Percentiles rank a stretch among this genome's conserved stretches.
phyloP scores from a whole-genome alignment of 2,329 filamentous ascomycete genomes.

The Aspergillus caelatus region DNA sequence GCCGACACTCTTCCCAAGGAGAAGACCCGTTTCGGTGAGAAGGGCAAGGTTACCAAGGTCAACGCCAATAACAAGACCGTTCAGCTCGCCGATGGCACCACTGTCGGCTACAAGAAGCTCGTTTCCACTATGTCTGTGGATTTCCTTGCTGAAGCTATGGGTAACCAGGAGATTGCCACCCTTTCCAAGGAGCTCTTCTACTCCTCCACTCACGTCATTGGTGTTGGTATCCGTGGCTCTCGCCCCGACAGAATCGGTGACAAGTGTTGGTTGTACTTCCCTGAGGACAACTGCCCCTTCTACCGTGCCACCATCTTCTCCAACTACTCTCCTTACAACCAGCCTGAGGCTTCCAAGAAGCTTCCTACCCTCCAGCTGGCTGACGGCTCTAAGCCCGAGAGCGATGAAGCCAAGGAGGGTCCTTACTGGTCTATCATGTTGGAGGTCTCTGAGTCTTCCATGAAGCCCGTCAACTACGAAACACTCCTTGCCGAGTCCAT shows the following conservation, averaged over 20 bases:
- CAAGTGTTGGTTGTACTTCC: conserved; percentile 99
- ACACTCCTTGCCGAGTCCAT: conserved; percentile 89
- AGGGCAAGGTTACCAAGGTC: conserved; percentile 81
- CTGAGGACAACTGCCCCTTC: conserved; percentile 97
- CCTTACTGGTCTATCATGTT: conserved; percentile 99
- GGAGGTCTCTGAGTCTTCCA: conserved; percentile 90
- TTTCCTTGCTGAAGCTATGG: conserved; percentile 82
- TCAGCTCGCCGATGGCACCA: conserved; percentile 80
- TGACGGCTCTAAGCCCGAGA: conserved; percentile 78
- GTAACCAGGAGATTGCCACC: conserved; percentile 77
- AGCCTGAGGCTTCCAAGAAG: conserved; percentile 79
- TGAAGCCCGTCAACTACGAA: conserved; percentile 89
- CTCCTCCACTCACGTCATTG: conserved; percentile 95
- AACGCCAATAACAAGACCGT: conserved; percentile 84
- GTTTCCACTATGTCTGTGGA: conserved; percentile 97
- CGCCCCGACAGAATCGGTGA: conserved; percentile 96
- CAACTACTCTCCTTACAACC: conserved; percentile 99
- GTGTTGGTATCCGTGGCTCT: conserved; percentile 87
- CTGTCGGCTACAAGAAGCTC: conserved; percentile 87
- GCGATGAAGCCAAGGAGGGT: conserved; percentile 74
- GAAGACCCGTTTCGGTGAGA: conserved; percentile 87
- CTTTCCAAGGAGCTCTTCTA: conserved; percentile 93
- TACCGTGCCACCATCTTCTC: conserved; percentile 99
- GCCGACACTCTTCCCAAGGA: conserved; percentile 89
- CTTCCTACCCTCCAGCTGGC: conserved; percentile 84